phyloP scores from a whole-genome alignment of 257 asterid genomes.

The Handroanthus guayacan region DNA sequence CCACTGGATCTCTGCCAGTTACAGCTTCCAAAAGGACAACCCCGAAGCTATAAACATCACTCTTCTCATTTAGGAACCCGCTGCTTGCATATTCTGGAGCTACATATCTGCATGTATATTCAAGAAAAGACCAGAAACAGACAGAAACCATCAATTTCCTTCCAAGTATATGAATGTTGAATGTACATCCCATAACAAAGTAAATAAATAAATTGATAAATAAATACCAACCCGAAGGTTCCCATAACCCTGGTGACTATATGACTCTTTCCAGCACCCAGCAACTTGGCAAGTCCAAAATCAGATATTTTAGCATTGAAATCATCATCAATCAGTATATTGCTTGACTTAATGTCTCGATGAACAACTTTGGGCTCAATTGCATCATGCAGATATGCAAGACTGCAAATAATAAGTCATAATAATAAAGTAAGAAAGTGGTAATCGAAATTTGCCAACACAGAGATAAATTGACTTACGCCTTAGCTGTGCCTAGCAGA shows the following conservation, averaged over 20 bases:
- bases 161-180: no score
- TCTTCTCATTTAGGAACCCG: constrained; percentile 78
- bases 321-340: constrained; percentile 78
- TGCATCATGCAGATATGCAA: constrained; percentile 85
- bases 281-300: constrained; percentile 89
- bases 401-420: constrained; percentile 51
- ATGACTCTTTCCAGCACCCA: constrained; percentile 84
- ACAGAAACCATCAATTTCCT: neutral
- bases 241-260: constrained; percentile 93
- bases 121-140: neutral
- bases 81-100: constrained; percentile 92
- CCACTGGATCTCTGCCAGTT: constrained; percentile 87
- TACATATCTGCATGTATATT: constrained; percentile 59
- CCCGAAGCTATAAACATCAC: constrained; percentile 84
- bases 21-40: constrained; percentile 79
- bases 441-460: neutral
- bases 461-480: constrained; percentile 40
- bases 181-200: neutral
- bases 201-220: no score
- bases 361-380: constrained; percentile 92
- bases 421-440: constrained; percentile 13
- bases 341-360: constrained; percentile 85
- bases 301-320: constrained; percentile 88
- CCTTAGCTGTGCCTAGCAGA: constrained; percentile 57
- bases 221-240: constrained; percentile 75